Conservation (phyloP, 83 land plant genomes). For the Picea mariana region DNA sequence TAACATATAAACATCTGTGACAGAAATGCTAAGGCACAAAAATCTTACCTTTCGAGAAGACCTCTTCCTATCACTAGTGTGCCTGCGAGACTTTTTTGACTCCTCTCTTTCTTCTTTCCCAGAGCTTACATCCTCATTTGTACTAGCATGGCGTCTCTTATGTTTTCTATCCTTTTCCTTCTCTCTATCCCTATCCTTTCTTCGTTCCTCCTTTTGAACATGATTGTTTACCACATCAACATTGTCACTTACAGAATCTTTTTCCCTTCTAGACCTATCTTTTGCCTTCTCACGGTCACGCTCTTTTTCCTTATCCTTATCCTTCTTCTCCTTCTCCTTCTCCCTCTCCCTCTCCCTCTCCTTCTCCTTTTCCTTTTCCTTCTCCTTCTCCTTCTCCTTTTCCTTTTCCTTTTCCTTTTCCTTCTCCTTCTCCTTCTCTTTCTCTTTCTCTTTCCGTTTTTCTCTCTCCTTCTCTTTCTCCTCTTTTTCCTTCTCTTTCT, state of each 20-base stretch:
- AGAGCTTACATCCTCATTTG: constrained; percentile 74
- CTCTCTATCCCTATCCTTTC: constrained; percentile 65
- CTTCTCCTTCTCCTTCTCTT: constrained; percentile 29
- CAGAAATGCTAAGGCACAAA: background rate
- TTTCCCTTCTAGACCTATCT: constrained; percentile 54
- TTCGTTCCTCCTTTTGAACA: constrained; percentile 28
- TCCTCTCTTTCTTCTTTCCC: constrained; percentile 90
- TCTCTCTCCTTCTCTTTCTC: constrained; percentile 62
- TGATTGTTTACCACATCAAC: constrained; percentile 42
- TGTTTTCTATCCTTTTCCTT: constrained; percentile 88
- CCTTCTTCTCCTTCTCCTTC: constrained; percentile 34
- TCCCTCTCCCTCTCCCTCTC: constrained; percentile 40
- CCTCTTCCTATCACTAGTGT: constrained; percentile 85
- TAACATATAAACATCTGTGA: background rate
- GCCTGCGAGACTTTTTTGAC: constrained; percentile 73
- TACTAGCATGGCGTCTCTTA: constrained; percentile 76
- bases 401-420: constrained; percentile 85
- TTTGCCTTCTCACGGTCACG: constrained; percentile 56
- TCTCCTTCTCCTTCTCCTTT: constrained; percentile 58
- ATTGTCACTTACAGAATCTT: constrained; percentile 50
- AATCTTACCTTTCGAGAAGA: constrained; percentile 82
- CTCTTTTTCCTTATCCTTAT: constrained; percentile 50
- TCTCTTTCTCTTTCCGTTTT: constrained; percentile 26
- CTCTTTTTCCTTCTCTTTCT: constrained; percentile 85
- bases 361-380: constrained; percentile 13